Conservation (phyloP, 306 rosid species). For the Castanea sativa region DNA sequence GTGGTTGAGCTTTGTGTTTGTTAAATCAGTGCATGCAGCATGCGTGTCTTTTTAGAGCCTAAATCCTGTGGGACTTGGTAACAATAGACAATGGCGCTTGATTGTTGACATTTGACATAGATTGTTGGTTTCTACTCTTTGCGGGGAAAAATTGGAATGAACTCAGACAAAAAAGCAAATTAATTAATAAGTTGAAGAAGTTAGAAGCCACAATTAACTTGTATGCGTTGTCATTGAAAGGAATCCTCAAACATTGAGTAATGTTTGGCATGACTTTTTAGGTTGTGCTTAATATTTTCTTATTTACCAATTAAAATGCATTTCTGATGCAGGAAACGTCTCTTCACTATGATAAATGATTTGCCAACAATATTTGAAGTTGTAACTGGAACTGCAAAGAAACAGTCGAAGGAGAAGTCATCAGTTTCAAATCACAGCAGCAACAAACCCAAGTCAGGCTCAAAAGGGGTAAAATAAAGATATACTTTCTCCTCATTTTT, state of each 20-base stretch:
- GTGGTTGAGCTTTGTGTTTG: not conserved
- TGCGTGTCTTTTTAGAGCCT: not conserved
- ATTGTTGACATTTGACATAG: not conserved
- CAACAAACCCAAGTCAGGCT: constrained; percentile 58
- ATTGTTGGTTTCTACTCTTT: not conserved
- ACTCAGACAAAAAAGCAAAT: not conserved
- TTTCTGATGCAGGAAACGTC: constrained; percentile 47
- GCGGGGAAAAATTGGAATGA: not conserved
- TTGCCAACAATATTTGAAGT: constrained; percentile 63
- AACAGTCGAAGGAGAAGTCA: constrained; percentile 57
- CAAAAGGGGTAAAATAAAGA: constrained; percentile 58
- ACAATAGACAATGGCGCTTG: not conserved
- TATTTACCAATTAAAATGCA: not conserved
- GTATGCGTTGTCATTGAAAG: too few relatives aligned
- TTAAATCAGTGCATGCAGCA: not conserved
- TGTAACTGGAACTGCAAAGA: constrained; percentile 48
- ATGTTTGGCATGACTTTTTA: not conserved
- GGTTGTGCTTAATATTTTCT: not conserved
- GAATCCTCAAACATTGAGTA: too few relatives aligned
- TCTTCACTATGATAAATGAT: constrained; percentile 66
- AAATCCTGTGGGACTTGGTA: not conserved
- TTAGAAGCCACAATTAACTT: too few relatives aligned
- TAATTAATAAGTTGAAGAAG: too few relatives aligned
- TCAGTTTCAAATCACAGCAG: constrained; percentile 47
- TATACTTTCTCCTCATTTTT: not conserved